Evolutionary conservation across 106 monocot genomes (phyloP).

Genomic region (Platanthera zijinensis): DNA sequence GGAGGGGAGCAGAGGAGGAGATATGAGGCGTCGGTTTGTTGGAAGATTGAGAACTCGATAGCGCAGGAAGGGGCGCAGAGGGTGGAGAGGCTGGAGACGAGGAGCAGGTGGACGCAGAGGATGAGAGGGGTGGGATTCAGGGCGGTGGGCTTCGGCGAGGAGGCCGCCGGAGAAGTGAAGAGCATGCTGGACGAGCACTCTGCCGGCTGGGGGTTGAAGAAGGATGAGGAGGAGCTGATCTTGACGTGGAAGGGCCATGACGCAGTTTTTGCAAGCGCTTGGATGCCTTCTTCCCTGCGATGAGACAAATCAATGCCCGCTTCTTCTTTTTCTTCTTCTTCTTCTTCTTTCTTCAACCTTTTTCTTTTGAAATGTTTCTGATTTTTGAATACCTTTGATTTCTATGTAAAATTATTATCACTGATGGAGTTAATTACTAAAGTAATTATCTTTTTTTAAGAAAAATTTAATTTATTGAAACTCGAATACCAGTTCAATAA

Average conservation of each 20-base stretch:
- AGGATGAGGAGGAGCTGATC: conserved; percentile 77
- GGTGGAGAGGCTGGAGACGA: conserved; percentile 76
- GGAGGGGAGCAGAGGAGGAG: conserved; percentile 70
- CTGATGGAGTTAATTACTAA: too few relatives aligned
- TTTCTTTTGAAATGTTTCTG: too few relatives aligned
- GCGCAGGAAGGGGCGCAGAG: conserved; percentile 69
- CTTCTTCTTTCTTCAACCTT: too few relatives aligned
- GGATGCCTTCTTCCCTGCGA: conserved; percentile 23
- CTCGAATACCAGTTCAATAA: too few relatives aligned
- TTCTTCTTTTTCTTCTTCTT: too few relatives aligned
- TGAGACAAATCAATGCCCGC: too few relatives aligned
- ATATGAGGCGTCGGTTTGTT: conserved; percentile 70
- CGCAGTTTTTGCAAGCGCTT: conserved; percentile 76
- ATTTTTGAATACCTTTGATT: too few relatives aligned
- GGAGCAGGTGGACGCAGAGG: conserved; percentile 63
- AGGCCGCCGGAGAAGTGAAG: conserved; percentile 66
- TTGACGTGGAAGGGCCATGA: conserved; percentile 97
- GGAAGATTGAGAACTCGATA: conserved; percentile 92
- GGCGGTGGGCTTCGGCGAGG: conserved; percentile 51
- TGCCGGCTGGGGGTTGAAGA: conserved; percentile 86
- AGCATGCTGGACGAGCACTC: conserved; percentile 81
- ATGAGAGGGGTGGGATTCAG: conserved; percentile 75
- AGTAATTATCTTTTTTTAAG: too few relatives aligned
- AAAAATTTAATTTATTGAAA: too few relatives aligned
- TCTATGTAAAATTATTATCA: too few relatives aligned